Conservation (phyloP, 768 basidiomycete species). For the Mycena rebaudengoi region DNA sequence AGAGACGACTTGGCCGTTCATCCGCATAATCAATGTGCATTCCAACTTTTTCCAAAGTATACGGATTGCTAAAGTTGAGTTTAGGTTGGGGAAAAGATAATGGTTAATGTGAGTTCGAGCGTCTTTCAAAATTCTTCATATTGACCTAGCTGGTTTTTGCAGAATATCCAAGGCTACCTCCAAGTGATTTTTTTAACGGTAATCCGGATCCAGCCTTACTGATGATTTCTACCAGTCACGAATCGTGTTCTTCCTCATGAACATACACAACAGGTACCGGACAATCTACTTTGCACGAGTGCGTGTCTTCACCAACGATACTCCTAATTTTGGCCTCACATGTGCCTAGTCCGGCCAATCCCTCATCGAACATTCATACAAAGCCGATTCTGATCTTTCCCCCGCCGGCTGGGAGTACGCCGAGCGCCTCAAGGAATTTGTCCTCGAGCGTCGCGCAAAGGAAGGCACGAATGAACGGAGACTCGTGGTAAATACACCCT, state of each 20-base stretch:
- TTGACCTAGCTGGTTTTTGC: not conserved
- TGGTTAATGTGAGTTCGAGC: conserved; percentile 77
- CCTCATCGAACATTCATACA: conserved; percentile 97
- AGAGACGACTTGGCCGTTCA: conserved; percentile 91
- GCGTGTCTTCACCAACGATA: conserved; percentile 36
- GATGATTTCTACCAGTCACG: conserved; percentile 65
- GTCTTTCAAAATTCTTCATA: not conserved
- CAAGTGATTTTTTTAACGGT: conserved; percentile 57
- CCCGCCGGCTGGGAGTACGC: conserved; percentile 97
- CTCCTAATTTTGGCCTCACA: conserved; percentile 2
- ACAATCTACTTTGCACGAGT: conserved; percentile 98
- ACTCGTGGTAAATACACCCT: conserved; percentile 60
- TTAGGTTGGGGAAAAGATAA: conserved; percentile 94
- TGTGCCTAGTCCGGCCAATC: conserved; percentile 90
- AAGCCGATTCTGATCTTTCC: conserved; percentile 96
- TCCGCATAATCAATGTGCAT: conserved; percentile 94
- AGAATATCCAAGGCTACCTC: conserved; percentile 90
- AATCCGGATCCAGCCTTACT: not conserved
- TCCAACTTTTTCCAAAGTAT: conserved; percentile 27
- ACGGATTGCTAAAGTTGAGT: not conserved
- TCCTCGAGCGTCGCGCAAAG: conserved; percentile 83
- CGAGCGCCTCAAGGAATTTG: conserved; percentile 87
- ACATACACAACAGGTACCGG: conserved; percentile 93
- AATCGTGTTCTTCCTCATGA: conserved; percentile 99
- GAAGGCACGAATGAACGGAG: conserved; percentile 72